phyloP scores from a whole-genome alignment of 331 rosid species.

The Malus hybrid region DNA sequence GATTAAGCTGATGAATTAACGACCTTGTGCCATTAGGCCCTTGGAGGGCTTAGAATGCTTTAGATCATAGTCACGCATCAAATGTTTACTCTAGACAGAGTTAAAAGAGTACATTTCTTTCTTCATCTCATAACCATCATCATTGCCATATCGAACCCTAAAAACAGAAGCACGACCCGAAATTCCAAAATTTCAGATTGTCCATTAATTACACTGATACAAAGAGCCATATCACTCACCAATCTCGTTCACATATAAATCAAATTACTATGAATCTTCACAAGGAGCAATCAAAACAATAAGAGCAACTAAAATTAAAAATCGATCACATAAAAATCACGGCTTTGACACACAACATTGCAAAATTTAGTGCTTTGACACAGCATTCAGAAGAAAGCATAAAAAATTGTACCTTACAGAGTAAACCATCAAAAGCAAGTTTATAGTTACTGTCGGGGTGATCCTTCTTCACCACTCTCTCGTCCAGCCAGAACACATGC shows the following conservation, averaged over 20 bases:
- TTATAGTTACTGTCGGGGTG: constrained; percentile 85
- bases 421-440: constrained; percentile 78
- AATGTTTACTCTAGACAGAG: background rate
- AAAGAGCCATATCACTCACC: too few species aligned
- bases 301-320: background rate
- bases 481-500: constrained; percentile 91
- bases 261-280: background rate
- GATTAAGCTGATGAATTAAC: background rate
- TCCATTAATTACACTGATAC: too few species aligned
- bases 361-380: background rate
- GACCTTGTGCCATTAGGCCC: background rate
- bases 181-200: background rate
- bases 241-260: background rate
- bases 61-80: background rate
- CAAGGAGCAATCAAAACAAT: background rate
- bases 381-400: background rate
- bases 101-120: background rate
- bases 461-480: constrained; percentile 81
- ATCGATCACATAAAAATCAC: background rate
- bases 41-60: background rate
- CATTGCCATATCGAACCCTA: background rate
- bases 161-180: background rate
- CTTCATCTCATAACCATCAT: background rate
- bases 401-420: constrained; percentile 51
- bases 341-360: background rate